phyloP scores from a whole-genome alignment of 139 green algal genomes.

The Asterochloris sp. region DNA sequence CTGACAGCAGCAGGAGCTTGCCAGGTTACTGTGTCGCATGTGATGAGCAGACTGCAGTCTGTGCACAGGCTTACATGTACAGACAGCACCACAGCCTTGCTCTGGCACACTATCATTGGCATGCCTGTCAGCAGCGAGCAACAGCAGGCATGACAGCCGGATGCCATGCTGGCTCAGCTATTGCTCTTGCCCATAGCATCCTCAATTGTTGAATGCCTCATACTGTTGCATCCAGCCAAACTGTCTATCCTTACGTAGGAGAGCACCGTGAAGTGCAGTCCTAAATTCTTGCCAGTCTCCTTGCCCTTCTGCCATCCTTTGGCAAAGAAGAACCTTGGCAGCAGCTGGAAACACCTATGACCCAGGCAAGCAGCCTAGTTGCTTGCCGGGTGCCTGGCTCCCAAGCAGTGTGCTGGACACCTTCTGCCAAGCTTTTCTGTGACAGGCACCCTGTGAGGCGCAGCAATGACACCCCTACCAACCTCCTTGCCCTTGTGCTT shows the following conservation, averaged over 20 bases:
- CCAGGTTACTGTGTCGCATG: not conserved
- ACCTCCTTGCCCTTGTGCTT: slow-evolving; percentile 16
- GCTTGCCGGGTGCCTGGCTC: not conserved
- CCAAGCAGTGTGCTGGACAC: not conserved
- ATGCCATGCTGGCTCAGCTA: too few relatives aligned
- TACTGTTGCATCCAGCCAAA: too few relatives aligned
- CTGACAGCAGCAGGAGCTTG: too few relatives aligned
- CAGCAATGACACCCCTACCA: not conserved
- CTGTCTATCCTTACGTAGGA: too few relatives aligned
- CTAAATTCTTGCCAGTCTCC: too few relatives aligned
- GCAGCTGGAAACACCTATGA: not conserved
- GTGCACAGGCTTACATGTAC: too few relatives aligned
- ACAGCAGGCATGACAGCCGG: too few relatives aligned
- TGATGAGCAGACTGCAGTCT: not conserved
- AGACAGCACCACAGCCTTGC: not conserved
- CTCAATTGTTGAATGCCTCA: too few relatives aligned
- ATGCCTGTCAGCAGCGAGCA: not conserved
- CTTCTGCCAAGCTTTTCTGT: not conserved
- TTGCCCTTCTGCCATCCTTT: not conserved
- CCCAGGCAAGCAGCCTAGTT: not conserved
- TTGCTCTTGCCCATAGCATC: too few relatives aligned
- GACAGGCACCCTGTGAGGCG: not conserved
- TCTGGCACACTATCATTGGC: not conserved
- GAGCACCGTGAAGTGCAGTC: too few relatives aligned
- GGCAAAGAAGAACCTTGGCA: not conserved